A percentile compares a stretch with the other conserved stretches of the same genome.
Conservation (phyloP, 768 basidiomycete genomes). For the Rhizopogon vesiculosus region DNA sequence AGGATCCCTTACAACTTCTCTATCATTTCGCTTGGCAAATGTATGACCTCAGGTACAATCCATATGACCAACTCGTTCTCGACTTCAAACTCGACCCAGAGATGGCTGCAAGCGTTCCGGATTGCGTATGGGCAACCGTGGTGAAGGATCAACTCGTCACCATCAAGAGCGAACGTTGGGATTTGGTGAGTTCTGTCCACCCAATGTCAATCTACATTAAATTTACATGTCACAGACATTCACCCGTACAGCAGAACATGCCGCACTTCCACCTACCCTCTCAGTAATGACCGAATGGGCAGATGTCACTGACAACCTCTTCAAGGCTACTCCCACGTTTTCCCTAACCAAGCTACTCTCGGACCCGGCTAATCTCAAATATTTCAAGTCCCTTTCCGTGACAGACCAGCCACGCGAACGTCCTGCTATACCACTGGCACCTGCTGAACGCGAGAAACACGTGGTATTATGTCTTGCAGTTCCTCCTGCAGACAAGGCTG, state of each 20-base stretch:
- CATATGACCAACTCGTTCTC: conserved; percentile 65
- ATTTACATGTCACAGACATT: conserved; percentile 55
- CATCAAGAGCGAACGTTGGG: conserved; percentile 76
- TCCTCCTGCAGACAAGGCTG: conserved; percentile 44
- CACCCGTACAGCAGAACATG: conserved; percentile 69
- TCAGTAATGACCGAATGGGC: conserved; percentile 87
- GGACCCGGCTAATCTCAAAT: conserved; percentile 59
- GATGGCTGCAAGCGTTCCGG: conserved; percentile 37
- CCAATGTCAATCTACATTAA: conserved; percentile 1
- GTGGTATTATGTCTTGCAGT: conserved; percentile 63
- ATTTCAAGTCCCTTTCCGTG: conserved; percentile 85
- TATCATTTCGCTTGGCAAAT: conserved; percentile 61
- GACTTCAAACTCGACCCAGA: conserved; percentile 67
- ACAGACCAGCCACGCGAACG: conserved; percentile 83
- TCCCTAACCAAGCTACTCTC: conserved; percentile 55
- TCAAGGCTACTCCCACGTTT: conserved; percentile 48
- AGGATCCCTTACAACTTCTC: conserved; percentile 68
- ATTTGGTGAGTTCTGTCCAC: conserved; percentile 57
- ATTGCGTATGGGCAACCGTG: conserved; percentile 82
- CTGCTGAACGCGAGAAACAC: conserved; percentile 60
- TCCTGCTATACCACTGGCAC: conserved; percentile 47
- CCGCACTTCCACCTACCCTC: conserved; percentile 52
- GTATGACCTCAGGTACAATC: conserved; percentile 70
- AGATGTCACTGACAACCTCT: conserved; percentile 74
- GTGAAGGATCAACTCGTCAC: conserved; percentile 71